Evolutionary conservation across 805 yeast species (phyloP).

Genomic region (Starmerella potacharoeniae): DNA sequence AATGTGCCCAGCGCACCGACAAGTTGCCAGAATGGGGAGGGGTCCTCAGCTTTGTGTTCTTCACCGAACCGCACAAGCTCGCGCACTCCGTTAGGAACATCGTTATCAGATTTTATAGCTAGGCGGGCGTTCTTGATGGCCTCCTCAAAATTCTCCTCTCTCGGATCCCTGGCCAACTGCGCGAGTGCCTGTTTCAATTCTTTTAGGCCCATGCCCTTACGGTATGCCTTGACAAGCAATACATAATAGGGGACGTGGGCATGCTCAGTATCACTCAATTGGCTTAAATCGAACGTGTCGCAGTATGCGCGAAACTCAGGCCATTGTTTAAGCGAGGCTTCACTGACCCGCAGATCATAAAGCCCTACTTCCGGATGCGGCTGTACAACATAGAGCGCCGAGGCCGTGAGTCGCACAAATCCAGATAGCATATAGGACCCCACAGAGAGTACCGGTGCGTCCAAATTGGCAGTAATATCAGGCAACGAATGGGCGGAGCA

Average conservation of each 20-base stretch:
- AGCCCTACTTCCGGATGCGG: conserved; percentile 47
- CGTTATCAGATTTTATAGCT: conserved; percentile 27
- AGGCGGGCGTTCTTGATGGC: conserved; percentile 38
- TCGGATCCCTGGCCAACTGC: conserved; percentile 31
- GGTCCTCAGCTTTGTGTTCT: not conserved
- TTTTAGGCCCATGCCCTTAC: conserved; percentile 32
- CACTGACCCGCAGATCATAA: conserved; percentile 40
- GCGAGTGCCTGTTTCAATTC: conserved; percentile 32
- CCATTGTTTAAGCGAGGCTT: conserved; percentile 58
- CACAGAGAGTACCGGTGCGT: not conserved
- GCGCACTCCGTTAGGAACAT: conserved; percentile 16
- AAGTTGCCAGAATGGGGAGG: conserved; percentile 48
- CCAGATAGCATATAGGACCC: conserved; percentile 5
- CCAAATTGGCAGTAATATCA: not conserved
- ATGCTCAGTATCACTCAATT: conserved; percentile 33
- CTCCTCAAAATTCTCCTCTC: conserved; percentile 42
- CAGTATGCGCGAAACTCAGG: conserved; percentile 43
- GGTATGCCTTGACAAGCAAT: conserved; percentile 44
- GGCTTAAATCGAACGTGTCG: conserved; percentile 40
- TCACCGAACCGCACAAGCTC: conserved; percentile 8
- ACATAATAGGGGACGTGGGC: conserved; percentile 63
- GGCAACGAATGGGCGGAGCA: conserved; percentile 23
- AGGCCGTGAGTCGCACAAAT: not conserved
- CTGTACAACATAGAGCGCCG: conserved; percentile 38
- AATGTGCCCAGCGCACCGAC: conserved; percentile 44